Conservation (phyloP, 2,329 filamentous ascomycete genomes). For the Cladobotryum protrusum region DNA sequence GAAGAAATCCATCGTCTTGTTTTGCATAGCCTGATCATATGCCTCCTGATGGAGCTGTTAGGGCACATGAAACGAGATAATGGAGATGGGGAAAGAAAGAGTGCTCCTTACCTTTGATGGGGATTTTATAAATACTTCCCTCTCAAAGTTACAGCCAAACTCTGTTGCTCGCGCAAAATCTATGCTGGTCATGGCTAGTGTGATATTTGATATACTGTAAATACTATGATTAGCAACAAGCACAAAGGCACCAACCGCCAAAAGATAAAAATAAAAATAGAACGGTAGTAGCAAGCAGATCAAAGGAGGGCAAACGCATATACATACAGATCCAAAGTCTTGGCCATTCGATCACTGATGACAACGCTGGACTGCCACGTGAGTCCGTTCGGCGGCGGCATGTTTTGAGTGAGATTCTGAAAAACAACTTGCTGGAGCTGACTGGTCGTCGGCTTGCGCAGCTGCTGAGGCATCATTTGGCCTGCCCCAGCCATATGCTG, state of each 20-base stretch:
- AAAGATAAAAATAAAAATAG: not conserved
- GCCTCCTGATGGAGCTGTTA: slow-evolving; percentile 29
- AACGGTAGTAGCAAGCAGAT: not conserved
- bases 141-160: slow-evolving; percentile 42
- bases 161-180: slow-evolving; percentile 37
- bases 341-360: slow-evolving; percentile 36
- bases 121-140: slow-evolving; percentile 39
- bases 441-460: slow-evolving; percentile 25
- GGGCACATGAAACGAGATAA: not conserved
- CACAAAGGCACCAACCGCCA: not conserved
- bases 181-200: slow-evolving; percentile 37
- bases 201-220: slow-evolving; percentile 46
- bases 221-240: not conserved
- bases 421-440: slow-evolving; percentile 36
- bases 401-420: slow-evolving; percentile 31
- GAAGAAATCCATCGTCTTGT: slow-evolving; percentile 43
- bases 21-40: slow-evolving; percentile 44
- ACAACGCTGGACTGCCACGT: slow-evolving; percentile 35
- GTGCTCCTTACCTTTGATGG: slow-evolving; percentile 40
- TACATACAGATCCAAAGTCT: slow-evolving; percentile 38
- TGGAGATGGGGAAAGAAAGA: not conserved
- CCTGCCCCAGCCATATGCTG: slow-evolving; percentile 47
- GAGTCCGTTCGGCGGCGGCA: slow-evolving; percentile 24
- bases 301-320: not conserved
- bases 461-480: slow-evolving; percentile 41